phyloP scores from a whole-genome alignment of 2,329 filamentous ascomycete species.

The Aspergillus melleus region DNA sequence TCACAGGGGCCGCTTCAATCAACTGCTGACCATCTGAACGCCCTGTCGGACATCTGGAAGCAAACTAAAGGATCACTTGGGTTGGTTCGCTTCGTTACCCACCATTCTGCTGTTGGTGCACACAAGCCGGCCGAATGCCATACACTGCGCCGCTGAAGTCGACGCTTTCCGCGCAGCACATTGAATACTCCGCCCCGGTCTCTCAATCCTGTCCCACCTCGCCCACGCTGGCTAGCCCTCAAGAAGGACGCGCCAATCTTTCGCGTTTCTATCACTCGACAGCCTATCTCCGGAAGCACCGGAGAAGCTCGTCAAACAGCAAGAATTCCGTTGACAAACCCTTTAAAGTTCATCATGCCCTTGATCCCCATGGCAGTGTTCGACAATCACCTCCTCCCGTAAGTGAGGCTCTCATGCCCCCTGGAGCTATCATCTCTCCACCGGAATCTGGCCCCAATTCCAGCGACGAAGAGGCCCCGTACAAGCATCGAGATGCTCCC shows the following conservation, averaged over 20 bases:
- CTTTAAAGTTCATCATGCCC: conserved; percentile 12
- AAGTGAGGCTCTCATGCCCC: conserved; percentile 73
- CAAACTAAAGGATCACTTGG: not conserved
- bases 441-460: conserved; percentile 80
- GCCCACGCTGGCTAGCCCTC: conserved; percentile 13
- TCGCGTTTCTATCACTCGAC: conserved; percentile 60
- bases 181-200: conserved; percentile 51
- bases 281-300: conserved; percentile 62
- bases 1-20: not conserved
- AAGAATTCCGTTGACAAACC: conserved; percentile 26
- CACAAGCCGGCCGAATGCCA: conserved; percentile 48
- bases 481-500: conserved; percentile 46
- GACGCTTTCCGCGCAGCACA: conserved; percentile 55
- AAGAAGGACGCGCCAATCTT: conserved; percentile 45
- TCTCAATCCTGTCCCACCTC: conserved; percentile 25
- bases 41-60: not conserved
- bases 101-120: conserved; percentile 28
- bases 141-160: conserved; percentile 54
- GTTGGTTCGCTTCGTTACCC: conserved; percentile 2
- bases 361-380: conserved; percentile 59
- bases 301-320: conserved; percentile 56
- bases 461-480: conserved; percentile 68
- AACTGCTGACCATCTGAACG: conserved; percentile 1
- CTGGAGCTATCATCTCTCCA: conserved; percentile 83
- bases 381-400: conserved; percentile 82